Percentiles rank a stretch among this genome's conserved stretches.
These are phyloP conservation scores for Bruguiera gymnorhiza DNA, from an alignment of 345 rosid genomes.

Conservation along the genomic window DNA sequence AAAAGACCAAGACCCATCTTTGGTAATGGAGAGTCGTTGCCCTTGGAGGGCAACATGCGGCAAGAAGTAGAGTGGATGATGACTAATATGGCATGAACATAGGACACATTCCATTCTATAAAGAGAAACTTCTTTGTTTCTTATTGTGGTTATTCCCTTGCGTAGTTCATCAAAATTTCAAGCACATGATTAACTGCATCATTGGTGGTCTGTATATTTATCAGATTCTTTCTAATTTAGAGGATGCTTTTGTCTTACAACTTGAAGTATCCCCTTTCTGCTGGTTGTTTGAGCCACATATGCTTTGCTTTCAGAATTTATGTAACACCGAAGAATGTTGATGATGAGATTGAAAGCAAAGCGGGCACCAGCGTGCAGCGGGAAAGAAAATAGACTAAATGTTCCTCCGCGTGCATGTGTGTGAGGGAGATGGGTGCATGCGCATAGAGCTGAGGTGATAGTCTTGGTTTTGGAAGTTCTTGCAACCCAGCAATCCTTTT, in stretches of 20 bases:
- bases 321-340: neutral
- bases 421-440: too few relatives aligned
- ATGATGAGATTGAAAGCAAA: neutral
- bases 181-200: constrained; percentile 14
- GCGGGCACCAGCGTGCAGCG: neutral
- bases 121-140: constrained; percentile 17
- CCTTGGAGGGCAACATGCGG: constrained; percentile 46
- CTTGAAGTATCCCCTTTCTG: constrained; percentile 5
- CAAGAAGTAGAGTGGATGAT: constrained; percentile 75
- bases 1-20: constrained; percentile 55
- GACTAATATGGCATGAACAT: constrained; percentile 50
- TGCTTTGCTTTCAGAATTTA: neutral
- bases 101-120: constrained; percentile 21
- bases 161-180: constrained; percentile 2
- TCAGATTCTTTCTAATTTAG: constrained; percentile 8
- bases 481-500: too few relatives aligned
- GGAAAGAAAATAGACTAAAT: neutral
- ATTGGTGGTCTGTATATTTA: constrained; percentile 18
- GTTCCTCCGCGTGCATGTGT: too few relatives aligned
- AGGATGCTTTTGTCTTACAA: neutral
- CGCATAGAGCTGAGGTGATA: too few relatives aligned
- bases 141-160: constrained; percentile 3
- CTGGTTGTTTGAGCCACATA: neutral
- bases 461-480: too few relatives aligned
- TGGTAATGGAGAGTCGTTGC: constrained; percentile 44